These are phyloP conservation scores for Cyclotella cryptica DNA, from an alignment of 108 stramenopile genomes.

Conservation along the genomic window DNA sequence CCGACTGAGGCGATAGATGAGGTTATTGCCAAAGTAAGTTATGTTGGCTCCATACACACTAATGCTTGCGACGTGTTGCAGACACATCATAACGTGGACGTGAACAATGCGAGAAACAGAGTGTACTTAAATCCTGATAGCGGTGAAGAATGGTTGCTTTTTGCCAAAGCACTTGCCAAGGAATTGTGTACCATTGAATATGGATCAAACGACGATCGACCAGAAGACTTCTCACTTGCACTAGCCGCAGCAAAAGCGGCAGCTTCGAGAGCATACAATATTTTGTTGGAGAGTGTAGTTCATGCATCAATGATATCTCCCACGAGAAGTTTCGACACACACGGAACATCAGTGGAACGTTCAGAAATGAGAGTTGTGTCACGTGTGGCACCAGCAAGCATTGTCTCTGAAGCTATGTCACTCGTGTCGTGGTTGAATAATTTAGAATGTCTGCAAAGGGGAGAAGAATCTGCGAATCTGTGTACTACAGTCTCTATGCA, in stretches of 20 bases:
- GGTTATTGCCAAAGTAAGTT: not conserved
- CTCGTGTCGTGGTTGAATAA: conserved; percentile 34
- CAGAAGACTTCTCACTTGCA: not conserved
- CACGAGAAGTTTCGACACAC: conserved; percentile 1
- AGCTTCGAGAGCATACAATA: conserved; percentile 25
- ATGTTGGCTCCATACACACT: not conserved
- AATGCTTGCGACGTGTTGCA: not conserved
- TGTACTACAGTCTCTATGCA: not conserved
- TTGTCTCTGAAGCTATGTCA: conserved; percentile 42
- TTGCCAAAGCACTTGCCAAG: conserved; percentile 30
- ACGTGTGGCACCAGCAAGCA: conserved; percentile 26
- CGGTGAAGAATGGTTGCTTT: conserved; percentile 47
- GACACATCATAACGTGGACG: not conserved
- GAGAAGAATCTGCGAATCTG: not conserved
- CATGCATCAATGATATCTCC: conserved; percentile 39
- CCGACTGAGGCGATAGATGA: not conserved
- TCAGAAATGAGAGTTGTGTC: conserved; percentile 42
- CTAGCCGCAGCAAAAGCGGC: conserved; percentile 38
- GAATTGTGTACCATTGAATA: conserved; percentile 3
- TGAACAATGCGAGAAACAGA: conserved; percentile 13
- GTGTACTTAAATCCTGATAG: conserved; percentile 48
- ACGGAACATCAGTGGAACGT: conserved; percentile 35
- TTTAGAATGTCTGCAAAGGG: conserved; percentile 15
- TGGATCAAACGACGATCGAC: not conserved
- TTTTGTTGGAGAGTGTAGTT: conserved; percentile 33